Conservation (phyloP, 2,329 filamentous ascomycete species). For the Colletotrichum salicis region DNA sequence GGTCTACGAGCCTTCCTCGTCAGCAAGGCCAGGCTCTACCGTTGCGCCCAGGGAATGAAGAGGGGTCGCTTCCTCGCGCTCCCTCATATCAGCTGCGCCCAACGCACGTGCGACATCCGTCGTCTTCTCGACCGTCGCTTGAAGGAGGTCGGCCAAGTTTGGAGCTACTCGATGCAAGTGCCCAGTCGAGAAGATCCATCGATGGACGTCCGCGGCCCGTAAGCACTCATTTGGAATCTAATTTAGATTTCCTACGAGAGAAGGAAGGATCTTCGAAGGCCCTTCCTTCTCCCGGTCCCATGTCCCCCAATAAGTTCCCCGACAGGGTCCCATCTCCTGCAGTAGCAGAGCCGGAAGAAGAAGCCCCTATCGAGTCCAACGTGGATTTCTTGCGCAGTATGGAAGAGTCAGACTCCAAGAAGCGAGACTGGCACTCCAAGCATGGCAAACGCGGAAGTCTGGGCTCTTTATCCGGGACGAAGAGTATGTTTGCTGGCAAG, state of each 20-base stretch:
- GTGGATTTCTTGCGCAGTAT: constrained; percentile 84
- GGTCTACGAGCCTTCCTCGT: constrained; percentile 43
- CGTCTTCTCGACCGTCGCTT: constrained; percentile 73
- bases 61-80: constrained; percentile 40
- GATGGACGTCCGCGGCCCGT: constrained; percentile 74
- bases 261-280: constrained; percentile 68
- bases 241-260: constrained; percentile 84
- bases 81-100: constrained; percentile 41
- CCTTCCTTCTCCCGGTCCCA: constrained; percentile 47
- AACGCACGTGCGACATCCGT: constrained; percentile 51
- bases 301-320: constrained; percentile 44
- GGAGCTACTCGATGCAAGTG: constrained; percentile 71
- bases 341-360: constrained; percentile 59
- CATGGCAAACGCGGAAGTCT: constrained; percentile 80
- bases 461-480: constrained; percentile 77
- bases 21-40: constrained; percentile 37
- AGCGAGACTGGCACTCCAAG: constrained; percentile 64
- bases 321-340: constrained; percentile 55
- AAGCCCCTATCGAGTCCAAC: constrained; percentile 78
- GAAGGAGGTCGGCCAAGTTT: constrained; percentile 75
- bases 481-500: constrained; percentile 84
- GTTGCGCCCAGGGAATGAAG: constrained; percentile 18
- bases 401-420: constrained; percentile 72
- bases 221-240: constrained; percentile 86
- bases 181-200: constrained; percentile 52